Evolutionary conservation across 1,284 basidiomycete genomes (phyloP).

Genomic region (Coriolopsis trogii): DNA sequence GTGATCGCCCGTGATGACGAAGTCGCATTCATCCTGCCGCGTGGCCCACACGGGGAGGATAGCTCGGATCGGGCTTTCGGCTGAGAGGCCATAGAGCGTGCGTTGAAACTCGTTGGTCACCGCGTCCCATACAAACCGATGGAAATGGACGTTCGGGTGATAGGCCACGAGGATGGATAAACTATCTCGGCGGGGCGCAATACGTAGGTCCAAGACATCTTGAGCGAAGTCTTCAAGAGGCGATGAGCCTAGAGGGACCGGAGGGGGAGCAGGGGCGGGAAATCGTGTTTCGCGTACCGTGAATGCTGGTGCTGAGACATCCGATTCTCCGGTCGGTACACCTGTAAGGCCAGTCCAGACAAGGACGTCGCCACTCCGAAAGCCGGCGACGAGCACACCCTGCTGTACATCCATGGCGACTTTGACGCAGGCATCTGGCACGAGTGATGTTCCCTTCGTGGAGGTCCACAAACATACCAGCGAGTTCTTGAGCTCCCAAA

Average conservation of each 20-base stretch:
- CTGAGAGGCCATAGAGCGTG: slow-evolving; percentile 56
- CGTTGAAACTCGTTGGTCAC: slow-evolving; percentile 35
- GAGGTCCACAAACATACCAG: slow-evolving; percentile 66
- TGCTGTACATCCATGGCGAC: slow-evolving; percentile 46
- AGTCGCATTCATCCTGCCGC: slow-evolving; percentile 40
- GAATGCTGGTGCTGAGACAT: slow-evolving; percentile 7
- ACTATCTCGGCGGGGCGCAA: slow-evolving; percentile 26
- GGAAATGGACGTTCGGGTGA: slow-evolving; percentile 48
- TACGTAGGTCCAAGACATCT: slow-evolving; percentile 23
- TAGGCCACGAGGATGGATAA: slow-evolving; percentile 48
- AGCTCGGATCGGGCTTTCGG: slow-evolving; percentile 48
- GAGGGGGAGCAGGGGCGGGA: slow-evolving; percentile 22
- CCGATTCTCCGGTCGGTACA: slow-evolving; percentile 13
- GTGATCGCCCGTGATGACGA: slow-evolving; percentile 60
- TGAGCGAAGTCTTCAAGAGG: slow-evolving; percentile 2
- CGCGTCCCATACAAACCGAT: slow-evolving; percentile 44
- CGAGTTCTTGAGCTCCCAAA: slow-evolving; percentile 62
- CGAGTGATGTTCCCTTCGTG: slow-evolving; percentile 36
- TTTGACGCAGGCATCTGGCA: slow-evolving; percentile 52
- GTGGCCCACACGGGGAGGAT: slow-evolving; percentile 51
- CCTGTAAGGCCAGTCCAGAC: slow-evolving; percentile 51
- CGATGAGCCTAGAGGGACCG: slow-evolving; percentile 15
- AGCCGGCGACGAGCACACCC: slow-evolving; percentile 52
- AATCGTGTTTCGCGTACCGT: slow-evolving; percentile 35
- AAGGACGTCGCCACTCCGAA: slow-evolving; percentile 56